Evolutionary conservation across 805 yeast genomes (phyloP).

Genomic region (Saccharomyces eubayanus): DNA sequence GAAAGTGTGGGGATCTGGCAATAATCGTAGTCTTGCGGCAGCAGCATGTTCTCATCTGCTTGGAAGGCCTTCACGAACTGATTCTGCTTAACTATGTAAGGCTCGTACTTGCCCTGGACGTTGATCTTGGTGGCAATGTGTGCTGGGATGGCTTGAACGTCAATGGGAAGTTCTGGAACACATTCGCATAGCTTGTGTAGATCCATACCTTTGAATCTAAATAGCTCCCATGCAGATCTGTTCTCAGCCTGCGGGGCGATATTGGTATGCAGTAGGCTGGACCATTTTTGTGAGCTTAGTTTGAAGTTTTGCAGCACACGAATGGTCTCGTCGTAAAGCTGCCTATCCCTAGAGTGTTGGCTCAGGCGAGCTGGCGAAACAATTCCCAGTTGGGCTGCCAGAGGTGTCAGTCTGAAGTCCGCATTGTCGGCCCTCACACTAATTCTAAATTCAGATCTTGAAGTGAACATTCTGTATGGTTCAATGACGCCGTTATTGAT

Average conservation of each 20-base stretch:
- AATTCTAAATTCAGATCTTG: conserved; percentile 87
- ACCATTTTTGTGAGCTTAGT: conserved; percentile 60
- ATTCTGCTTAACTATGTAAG: conserved; percentile 66
- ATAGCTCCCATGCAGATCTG: conserved; percentile 63
- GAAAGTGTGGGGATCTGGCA: conserved; percentile 54
- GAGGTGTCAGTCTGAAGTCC: conserved; percentile 67
- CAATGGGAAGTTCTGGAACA: conserved; percentile 32
- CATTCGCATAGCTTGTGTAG: conserved; percentile 22
- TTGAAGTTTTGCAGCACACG: conserved; percentile 38
- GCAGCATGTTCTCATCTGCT: conserved; percentile 66
- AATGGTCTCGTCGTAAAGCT: conserved; percentile 37
- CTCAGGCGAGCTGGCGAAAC: conserved; percentile 53
- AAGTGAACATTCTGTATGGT: conserved; percentile 96
- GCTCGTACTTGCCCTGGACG: conserved; percentile 76
- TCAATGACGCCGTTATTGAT: conserved; percentile 93
- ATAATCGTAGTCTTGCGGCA: conserved; percentile 69
- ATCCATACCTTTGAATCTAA: conserved; percentile 44
- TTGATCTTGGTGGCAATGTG: conserved; percentile 54
- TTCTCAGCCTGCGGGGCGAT: conserved; percentile 48
- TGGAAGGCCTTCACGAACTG: conserved; percentile 66
- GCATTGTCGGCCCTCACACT: conserved; percentile 93
- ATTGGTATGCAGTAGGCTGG: conserved; percentile 36
- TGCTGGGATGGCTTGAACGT: conserved; percentile 27
- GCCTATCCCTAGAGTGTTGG: conserved; percentile 38
- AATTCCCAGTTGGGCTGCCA: conserved; percentile 60